A percentile compares a stretch with the other conserved stretches of the same genome.
Evolutionary conservation across 1,139 yeast species (phyloP).

Genomic region (Yamadazyma atmosphaerica): DNA sequence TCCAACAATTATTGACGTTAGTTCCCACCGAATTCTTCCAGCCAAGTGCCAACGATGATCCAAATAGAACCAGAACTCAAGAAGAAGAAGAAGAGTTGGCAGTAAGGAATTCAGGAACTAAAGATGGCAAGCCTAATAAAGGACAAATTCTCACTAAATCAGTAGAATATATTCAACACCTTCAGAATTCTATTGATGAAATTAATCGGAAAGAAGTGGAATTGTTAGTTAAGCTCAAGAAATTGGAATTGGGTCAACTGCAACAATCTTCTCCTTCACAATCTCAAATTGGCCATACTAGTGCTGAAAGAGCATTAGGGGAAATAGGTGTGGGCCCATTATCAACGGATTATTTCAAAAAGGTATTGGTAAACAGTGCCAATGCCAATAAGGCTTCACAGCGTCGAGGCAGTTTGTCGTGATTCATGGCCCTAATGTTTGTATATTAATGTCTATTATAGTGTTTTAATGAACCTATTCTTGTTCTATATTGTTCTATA

Average conservation of each 20-base stretch:
- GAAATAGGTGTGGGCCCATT: conserved; percentile 82
- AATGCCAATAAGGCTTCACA: conserved; percentile 23
- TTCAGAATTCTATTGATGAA: conserved; percentile 77
- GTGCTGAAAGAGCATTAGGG: conserved; percentile 78
- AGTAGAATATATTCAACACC: conserved; percentile 74
- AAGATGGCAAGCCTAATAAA: conserved; percentile 90
- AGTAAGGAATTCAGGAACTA: conserved; percentile 61
- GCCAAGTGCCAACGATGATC: conserved; percentile 8
- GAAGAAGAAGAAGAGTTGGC: conserved; percentile 28
- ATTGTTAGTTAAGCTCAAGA: conserved; percentile 59
- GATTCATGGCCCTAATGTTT: conserved; percentile 1
- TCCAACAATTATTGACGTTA: conserved; percentile 72
- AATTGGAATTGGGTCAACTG: conserved; percentile 40
- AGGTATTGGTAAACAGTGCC: conserved; percentile 35
- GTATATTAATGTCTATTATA: neutral
- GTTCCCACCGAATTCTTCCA: conserved; percentile 65
- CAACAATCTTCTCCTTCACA: conserved; percentile 23
- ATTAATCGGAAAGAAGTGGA: conserved; percentile 79
- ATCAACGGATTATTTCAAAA: conserved; percentile 49
- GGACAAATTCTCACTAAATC: conserved; percentile 86
- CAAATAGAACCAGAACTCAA: conserved; percentile 7
- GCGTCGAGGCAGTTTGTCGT: conserved; percentile 21
- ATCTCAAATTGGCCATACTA: conserved; percentile 54
- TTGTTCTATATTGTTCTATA: neutral
- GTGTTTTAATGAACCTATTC: neutral